These are phyloP conservation scores for Arthrinium phaeospermum DNA, from an alignment of 2,329 filamentous ascomycete genomes.

Conservation along the genomic window DNA sequence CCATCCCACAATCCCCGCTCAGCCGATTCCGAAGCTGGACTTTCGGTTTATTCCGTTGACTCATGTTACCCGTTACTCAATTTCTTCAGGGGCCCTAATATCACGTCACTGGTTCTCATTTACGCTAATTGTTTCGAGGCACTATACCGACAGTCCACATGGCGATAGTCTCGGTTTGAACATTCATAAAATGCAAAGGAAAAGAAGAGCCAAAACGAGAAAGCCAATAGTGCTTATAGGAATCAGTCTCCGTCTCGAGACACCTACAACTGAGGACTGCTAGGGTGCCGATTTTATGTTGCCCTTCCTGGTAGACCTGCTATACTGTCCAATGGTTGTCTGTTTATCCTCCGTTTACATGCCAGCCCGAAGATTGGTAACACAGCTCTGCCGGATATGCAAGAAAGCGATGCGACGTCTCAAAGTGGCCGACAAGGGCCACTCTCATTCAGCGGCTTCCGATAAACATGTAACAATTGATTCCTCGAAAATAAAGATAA, in stretches of 20 bases:
- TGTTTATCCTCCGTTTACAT: neutral
- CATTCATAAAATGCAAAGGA: neutral
- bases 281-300: neutral
- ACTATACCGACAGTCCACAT: neutral
- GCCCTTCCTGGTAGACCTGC: no score
- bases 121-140: neutral
- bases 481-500: no score
- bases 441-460: neutral
- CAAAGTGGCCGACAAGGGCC: neutral
- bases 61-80: neutral
- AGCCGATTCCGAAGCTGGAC: neutral
- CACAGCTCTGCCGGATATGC: neutral
- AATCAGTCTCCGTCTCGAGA: no score
- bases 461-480: neutral
- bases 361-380: neutral
- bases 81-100: neutral
- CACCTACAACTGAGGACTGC: neutral
- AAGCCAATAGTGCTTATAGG: no score
- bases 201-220: no score
- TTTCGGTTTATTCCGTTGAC: neutral
- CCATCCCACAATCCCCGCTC: neutral
- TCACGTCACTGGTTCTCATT: neutral
- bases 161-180: neutral
- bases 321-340: no score
- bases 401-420: neutral